phyloP scores from a whole-genome alignment of 768 basidiomycete genomes.

The Tulasnella sp. region DNA sequence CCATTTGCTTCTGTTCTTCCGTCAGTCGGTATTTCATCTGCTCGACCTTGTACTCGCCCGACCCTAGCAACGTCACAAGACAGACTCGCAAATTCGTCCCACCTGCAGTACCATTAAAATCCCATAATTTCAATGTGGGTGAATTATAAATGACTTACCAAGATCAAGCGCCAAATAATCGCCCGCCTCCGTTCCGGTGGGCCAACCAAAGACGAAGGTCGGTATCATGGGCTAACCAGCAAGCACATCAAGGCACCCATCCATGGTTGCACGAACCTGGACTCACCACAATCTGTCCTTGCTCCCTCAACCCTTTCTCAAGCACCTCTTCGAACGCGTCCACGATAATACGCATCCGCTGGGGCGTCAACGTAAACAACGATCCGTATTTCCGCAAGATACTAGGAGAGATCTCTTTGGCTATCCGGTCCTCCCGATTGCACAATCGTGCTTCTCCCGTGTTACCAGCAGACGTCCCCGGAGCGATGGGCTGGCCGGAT shows the following conservation, averaged over 20 bases:
- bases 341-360: conserved; percentile 92
- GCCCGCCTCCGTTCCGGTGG: conserved; percentile 76
- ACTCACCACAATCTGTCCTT: conserved; percentile 78
- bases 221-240: conserved; percentile 88
- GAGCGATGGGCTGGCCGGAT: too few relatives aligned
- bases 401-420: too few relatives aligned
- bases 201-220: conserved; percentile 94
- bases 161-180: conserved; percentile 85
- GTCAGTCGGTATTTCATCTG: conserved; percentile 95
- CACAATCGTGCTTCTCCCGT: too few relatives aligned
- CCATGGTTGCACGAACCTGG: conserved; percentile 12
- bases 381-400: conserved; percentile 73
- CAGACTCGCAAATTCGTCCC: conserved; percentile 99
- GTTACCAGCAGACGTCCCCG: too few relatives aligned
- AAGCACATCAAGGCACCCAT: neutral
- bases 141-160: conserved; percentile 35
- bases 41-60: conserved; percentile 94
- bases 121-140: neutral
- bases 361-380: conserved; percentile 77
- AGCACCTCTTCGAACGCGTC: conserved; percentile 90
- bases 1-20: conserved; percentile 96
- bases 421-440: too few relatives aligned
- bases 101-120: conserved; percentile 34
- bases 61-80: conserved; percentile 81
- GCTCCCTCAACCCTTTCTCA: conserved; percentile 72